Base-by-base conservation (phyloP, 371 early-diverging fungal species). In the Syncephalastrum contaminatum region DNA sequence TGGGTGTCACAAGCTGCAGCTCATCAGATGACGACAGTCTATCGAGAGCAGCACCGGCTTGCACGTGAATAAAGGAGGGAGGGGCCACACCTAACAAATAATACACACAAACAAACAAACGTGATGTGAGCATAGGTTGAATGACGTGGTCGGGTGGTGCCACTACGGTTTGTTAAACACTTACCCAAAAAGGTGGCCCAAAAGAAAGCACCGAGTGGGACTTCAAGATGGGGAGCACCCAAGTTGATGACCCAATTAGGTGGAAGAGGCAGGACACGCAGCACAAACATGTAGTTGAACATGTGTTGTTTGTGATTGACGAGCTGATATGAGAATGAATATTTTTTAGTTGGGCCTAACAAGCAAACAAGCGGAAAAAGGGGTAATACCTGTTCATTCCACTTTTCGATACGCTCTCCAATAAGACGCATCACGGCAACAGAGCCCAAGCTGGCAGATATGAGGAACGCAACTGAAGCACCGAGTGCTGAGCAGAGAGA, bases 161-260 rank as follows among this genome's bases (percentile, higher is more conserved):
- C 12, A 12, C 1, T 27, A 36, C 5, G 14, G 16, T 27, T 18
- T 10, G 19, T 6, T 40, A 18, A 36, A 5, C 19, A 43, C 67
- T 58, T 67, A 76, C 80, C 58, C 20, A 72, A 19, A 66, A 85
- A 72, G 42, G 84, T 67, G 51, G 81, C 84, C 82, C 77, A 70
- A 59, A 79, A 69, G 63, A 83, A 86, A n/a, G 71, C 65, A 41
- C 58, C 39, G 7, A 75, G 40, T 2, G 84, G 76, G 12, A 86
- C 83, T 48, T 67, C 61, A n/a, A 86, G 62, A 54, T 86, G 86
- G 21, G 86, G 83, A 0, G 84, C 78, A 13, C 84, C 83, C 40
- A 86, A 63, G 59, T 86, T 86, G 51, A 80, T 76, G 21, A 73
- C 70, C 86, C 86, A 86, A 54, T 86, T 86, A 42, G 86, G 86